phyloP scores from a whole-genome alignment of 129 eudicot genomes.

The Flaveria trinervia region DNA sequence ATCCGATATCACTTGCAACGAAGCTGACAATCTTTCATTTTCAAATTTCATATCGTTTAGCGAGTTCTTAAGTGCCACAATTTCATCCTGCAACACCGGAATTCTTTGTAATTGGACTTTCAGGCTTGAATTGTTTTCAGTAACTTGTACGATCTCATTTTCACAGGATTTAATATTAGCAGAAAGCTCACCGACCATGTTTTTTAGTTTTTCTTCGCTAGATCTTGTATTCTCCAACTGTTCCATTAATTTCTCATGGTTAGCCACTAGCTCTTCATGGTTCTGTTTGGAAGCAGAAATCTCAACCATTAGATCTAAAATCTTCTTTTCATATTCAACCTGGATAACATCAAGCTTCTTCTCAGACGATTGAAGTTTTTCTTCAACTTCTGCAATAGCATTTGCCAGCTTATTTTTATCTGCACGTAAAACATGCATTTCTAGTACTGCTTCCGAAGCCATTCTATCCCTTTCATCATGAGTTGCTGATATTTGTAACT shows the following conservation, averaged over 20 bases:
- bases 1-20: constrained; percentile 39
- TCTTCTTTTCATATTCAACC: constrained; percentile 38
- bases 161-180: constrained; percentile 44
- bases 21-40: constrained; percentile 52
- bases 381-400: constrained; percentile 40
- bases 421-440: constrained; percentile 53
- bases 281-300: constrained; percentile 38
- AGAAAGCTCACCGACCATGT: constrained; percentile 40
- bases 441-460: constrained; percentile 51
- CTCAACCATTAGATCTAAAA: constrained; percentile 34
- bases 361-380: constrained; percentile 41
- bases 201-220: constrained; percentile 48
- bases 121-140: constrained; percentile 55
- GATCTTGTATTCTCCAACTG: constrained; percentile 39
- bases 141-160: constrained; percentile 40
- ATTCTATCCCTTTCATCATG: constrained; percentile 48
- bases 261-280: constrained; percentile 38
- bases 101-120: constrained; percentile 48
- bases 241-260: constrained; percentile 45
- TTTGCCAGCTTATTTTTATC: constrained; percentile 45
- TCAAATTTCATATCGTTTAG: constrained; percentile 50
- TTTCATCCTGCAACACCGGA: constrained; percentile 60
- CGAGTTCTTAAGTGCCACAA: constrained; percentile 52
- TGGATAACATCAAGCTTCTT: constrained; percentile 35
- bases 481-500: constrained; percentile 49